Evolutionary conservation across 352 stramenopile genomes (phyloP), one percentile per base, ranked within the genome.

Genomic region (Phytopythium aichiense): DNA sequence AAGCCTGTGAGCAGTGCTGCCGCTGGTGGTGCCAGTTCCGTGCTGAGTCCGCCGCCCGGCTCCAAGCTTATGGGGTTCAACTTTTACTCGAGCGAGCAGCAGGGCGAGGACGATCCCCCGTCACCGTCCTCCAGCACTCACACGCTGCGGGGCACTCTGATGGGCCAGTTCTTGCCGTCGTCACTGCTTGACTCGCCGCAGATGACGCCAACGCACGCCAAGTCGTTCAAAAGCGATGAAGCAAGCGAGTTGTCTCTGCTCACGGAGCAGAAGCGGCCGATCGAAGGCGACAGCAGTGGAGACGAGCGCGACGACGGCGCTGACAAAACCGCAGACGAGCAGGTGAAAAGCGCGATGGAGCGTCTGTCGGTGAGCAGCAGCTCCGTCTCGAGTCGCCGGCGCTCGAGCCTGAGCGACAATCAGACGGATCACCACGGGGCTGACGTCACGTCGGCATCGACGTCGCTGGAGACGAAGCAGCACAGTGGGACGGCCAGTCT

Each of bases 151-250:
- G 88, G 71, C 61, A 90, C 77, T 40, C 65, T 91, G 4, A 92
- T 95, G 69, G 86, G 73, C 37, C 83, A 94, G 60, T 94, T 90
- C 40, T 61, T 95, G 60, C 86, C 86, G 30, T 88, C 86, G 12
- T 74, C 79, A 48, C 65, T 95, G 35, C 66, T 95, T 46, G 86
- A 95, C 61, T 95, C 86, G 46, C 86, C 86, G 18, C 84, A 92
- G 72, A 64, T 89, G 37, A 91, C 79, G n/a, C 82, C 84, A 40
- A 88, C 76, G 43, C 75, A 69, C 40, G 71, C 58, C 18, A 69
- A 62, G 64, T 58, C 69, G 18, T 71, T 85, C 16, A 45, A 49
- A 16, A 63, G 31, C 11, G 65, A 69, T 35, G 58, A 31, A 4
- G 60, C 70, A 1, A 52, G 37, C 20, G 69, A 77, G 33, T 28